Conservation (phyloP, 2,329 filamentous ascomycete species). For the Escovopsis sp. region DNA sequence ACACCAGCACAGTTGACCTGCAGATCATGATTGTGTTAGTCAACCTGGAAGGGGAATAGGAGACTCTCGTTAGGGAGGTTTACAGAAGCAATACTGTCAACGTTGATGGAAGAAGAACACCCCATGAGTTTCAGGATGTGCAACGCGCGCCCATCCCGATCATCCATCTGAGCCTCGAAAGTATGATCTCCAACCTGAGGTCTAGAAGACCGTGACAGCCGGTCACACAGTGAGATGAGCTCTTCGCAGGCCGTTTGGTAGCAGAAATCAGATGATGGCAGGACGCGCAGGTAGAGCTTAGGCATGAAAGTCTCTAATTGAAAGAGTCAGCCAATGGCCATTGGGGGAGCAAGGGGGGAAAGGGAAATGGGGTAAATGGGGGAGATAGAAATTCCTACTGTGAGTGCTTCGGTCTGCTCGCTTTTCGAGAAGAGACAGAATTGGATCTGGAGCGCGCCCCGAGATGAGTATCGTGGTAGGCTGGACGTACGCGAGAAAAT, state of each 20-base stretch:
- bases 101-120: constrained; percentile 55
- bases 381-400: not conserved
- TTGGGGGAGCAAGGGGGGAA: not conserved
- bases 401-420: constrained; percentile 2
- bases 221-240: constrained; percentile 21
- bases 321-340: constrained; percentile 1
- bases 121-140: constrained; percentile 49
- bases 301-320: not conserved
- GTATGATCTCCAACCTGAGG: not conserved
- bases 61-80: not conserved
- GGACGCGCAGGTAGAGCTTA: constrained; percentile 40
- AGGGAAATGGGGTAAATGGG: not conserved
- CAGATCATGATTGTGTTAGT: not conserved
- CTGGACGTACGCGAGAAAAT: constrained; percentile 37
- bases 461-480: constrained; percentile 42
- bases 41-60: too few relatives aligned
- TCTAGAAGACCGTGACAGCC: too few relatives aligned
- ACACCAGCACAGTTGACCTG: constrained; percentile 77
- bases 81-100: constrained; percentile 60
- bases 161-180: constrained; percentile 23
- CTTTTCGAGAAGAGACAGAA: constrained; percentile 19
- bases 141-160: constrained; percentile 27
- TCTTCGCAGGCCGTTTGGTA: constrained; percentile 52
- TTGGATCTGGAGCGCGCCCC: constrained; percentile 26
- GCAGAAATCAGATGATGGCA: constrained; percentile 59